Percentiles rank a stretch among this genome's conserved stretches.
Conservation (phyloP, 225 moss, liverwort and hornwort genomes). For the Marchantia paleacea region DNA sequence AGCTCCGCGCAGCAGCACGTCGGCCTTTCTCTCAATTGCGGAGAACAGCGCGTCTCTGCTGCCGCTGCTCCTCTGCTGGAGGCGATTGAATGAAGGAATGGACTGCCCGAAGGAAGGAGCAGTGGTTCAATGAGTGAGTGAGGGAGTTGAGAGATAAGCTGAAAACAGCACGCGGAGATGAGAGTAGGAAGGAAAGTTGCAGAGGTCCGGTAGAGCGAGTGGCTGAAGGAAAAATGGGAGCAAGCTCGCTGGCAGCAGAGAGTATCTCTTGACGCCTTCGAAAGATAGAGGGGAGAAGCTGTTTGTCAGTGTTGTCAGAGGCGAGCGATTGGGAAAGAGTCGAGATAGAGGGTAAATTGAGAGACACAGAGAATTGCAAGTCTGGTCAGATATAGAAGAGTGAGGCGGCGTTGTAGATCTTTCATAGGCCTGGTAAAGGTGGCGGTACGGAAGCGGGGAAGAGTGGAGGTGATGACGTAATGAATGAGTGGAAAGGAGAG, state of each 20-base stretch:
- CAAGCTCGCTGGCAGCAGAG: slow-evolving; percentile 2
- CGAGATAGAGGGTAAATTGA: background rate
- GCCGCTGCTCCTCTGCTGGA: background rate
- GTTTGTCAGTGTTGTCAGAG: background rate
- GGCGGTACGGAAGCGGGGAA: background rate
- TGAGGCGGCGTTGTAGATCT: background rate
- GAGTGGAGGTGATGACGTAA: background rate
- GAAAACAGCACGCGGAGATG: background rate
- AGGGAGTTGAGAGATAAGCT: background rate
- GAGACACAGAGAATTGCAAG: background rate
- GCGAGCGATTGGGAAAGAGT: background rate
- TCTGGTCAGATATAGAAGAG: background rate
- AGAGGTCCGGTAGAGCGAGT: background rate
- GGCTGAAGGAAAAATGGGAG: too few relatives aligned
- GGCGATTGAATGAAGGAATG: background rate
- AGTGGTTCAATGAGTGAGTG: background rate
- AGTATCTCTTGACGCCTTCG: background rate
- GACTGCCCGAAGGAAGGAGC: too few relatives aligned
- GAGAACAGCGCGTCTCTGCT: slow-evolving; percentile 8
- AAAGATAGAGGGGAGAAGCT: background rate
- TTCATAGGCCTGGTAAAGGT: background rate
- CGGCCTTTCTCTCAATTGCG: background rate
- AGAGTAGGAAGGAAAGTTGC: background rate
- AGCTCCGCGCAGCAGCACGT: background rate
- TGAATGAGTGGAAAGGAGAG: background rate